A percentile compares a stretch with the other conserved stretches of the same genome.
phyloP scores from a whole-genome alignment of 140 eudicot species.

The Ambrosia hybrid region DNA sequence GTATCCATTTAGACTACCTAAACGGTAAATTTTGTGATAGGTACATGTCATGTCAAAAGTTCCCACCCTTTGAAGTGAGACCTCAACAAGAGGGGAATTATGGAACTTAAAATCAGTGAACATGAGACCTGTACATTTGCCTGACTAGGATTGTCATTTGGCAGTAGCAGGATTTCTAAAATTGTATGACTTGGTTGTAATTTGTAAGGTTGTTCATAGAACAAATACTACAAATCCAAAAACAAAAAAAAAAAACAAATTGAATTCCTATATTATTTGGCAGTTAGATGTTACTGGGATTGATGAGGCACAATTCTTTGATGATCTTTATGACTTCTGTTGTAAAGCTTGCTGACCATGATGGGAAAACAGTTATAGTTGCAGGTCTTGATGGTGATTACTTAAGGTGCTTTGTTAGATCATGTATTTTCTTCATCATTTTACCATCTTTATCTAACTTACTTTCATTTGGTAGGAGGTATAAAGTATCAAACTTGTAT shows the following conservation, averaged over 20 bases:
- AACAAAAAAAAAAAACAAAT: background rate
- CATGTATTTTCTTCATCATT: slow-evolving; percentile 1
- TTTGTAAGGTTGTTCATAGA: background rate
- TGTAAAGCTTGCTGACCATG: slow-evolving; percentile 77
- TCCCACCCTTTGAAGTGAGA: too few species aligned
- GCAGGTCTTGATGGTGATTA: slow-evolving; percentile 99
- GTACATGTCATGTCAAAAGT: too few species aligned
- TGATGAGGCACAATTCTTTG: slow-evolving; percentile 93
- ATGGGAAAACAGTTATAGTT: slow-evolving; percentile 72
- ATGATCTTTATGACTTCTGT: slow-evolving; percentile 91
- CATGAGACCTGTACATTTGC: too few species aligned
- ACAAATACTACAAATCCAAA: background rate
- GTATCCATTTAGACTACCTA: too few species aligned
- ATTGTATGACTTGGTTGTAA: background rate
- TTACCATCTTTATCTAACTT: background rate
- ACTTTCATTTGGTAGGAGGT: slow-evolving; percentile 52
- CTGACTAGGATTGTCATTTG: background rate
- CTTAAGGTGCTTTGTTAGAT: slow-evolving; percentile 47
- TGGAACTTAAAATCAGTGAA: too few species aligned
- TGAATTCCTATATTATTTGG: slow-evolving; percentile 1
- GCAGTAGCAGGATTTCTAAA: background rate
- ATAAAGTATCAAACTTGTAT: too few species aligned
- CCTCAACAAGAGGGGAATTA: too few species aligned
- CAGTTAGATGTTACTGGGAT: slow-evolving; percentile 96
- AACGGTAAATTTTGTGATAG: too few species aligned